phyloP scores from a whole-genome alignment of 192 early-diverging fungal genomes.

The Spinellus fusiger region DNA sequence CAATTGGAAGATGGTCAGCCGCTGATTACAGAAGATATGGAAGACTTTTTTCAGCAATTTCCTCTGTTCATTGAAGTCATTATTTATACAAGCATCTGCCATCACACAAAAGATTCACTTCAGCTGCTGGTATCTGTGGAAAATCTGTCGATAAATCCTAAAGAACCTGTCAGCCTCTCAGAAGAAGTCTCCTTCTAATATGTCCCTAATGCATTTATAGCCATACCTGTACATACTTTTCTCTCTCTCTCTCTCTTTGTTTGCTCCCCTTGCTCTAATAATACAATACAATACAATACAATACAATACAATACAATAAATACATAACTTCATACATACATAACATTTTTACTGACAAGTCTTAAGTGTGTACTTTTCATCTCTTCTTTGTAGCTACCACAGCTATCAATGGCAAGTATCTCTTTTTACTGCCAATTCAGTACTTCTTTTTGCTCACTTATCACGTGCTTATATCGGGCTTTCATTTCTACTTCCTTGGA shows the following conservation, averaged over 20 bases:
- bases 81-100: slow-evolving; percentile 18
- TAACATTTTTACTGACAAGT: too few relatives aligned
- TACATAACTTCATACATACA: too few relatives aligned
- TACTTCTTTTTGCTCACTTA: too few relatives aligned
- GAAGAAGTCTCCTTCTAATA: slow-evolving; percentile 13
- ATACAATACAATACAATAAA: too few relatives aligned
- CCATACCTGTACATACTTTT: background rate
- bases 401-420: too few relatives aligned
- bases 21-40: slow-evolving; percentile 21
- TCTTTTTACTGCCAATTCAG: too few relatives aligned
- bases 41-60: slow-evolving; percentile 35
- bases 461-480: too few relatives aligned
- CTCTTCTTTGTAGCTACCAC: too few relatives aligned
- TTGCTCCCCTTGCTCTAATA: too few relatives aligned
- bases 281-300: too few relatives aligned
- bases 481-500: too few relatives aligned
- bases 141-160: slow-evolving; percentile 17
- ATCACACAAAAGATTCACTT: slow-evolving; percentile 3
- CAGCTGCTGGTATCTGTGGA: slow-evolving; percentile 15
- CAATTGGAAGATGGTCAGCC: slow-evolving; percentile 26
- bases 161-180: slow-evolving; percentile 17
- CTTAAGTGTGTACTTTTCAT: too few relatives aligned
- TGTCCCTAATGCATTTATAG: background rate
- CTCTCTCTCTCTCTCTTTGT: background rate
- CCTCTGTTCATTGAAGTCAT: slow-evolving; percentile 34